Evolutionary conservation across 257 asterid species (phyloP).

Genomic region (Anisodus acutangulus): DNA sequence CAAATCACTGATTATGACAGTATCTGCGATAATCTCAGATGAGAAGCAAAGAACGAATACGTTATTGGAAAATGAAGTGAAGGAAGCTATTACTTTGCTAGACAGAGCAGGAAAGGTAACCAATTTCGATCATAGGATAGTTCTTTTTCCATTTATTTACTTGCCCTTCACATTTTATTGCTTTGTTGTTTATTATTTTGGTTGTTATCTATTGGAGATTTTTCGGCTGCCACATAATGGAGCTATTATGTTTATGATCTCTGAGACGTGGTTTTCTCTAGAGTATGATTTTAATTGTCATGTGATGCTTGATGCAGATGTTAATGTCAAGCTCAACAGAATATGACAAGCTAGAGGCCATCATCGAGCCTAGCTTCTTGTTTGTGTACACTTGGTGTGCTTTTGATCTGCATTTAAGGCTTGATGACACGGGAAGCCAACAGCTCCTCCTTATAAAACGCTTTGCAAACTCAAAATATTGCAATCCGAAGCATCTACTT

Average conservation of each 20-base stretch:
- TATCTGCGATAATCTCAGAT: conserved; percentile 72
- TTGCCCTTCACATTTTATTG: not conserved
- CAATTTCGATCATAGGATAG: not conserved
- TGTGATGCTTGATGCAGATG: conserved; percentile 56
- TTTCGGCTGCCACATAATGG: not conserved
- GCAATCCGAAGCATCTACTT: conserved; percentile 69
- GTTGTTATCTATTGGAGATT: not conserved
- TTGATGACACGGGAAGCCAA: conserved; percentile 61
- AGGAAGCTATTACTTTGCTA: conserved; percentile 68
- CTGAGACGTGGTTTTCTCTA: conserved; percentile 26
- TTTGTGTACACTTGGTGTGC: conserved; percentile 86
- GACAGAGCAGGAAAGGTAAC: conserved; percentile 90
- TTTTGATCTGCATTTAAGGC: conserved; percentile 72
- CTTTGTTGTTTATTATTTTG: not conserved
- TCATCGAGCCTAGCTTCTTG: conserved; percentile 61
- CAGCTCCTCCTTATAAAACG: conserved; percentile 70
- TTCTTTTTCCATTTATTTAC: not conserved
- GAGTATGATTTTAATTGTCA: not conserved
- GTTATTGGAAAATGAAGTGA: conserved; percentile 69
- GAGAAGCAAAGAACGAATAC: conserved; percentile 61
- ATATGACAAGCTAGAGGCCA: conserved; percentile 43
- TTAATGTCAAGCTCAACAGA: conserved; percentile 51
- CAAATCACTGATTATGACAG: conserved; percentile 70
- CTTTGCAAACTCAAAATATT: conserved; percentile 63
- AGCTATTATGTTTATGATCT: conserved; percentile 6